Base-by-base conservation (phyloP, 805 yeast genomes). In the Scheffersomyces coipomensis region DNA sequence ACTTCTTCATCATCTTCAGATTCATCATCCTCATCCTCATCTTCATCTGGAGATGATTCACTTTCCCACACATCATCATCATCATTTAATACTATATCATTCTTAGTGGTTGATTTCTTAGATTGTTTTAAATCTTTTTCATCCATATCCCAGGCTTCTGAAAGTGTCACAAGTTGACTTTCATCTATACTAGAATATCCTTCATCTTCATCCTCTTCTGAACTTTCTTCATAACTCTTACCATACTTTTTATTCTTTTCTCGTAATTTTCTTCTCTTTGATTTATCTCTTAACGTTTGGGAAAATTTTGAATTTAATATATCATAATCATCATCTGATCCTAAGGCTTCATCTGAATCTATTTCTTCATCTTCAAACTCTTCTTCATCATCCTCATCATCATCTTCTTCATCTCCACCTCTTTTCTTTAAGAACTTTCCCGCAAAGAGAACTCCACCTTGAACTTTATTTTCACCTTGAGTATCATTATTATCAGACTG, bases 111-210 rank as follows among this genome's bases (percentile, higher is more conserved):
- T 41, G 48, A 44, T 15, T 34, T 42, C 26, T 37, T 21, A 29
- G 53, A 44, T 33, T 50, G 54, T 30, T 56, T 55, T 37, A 55
- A 46, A 43, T 77, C 83, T 21, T 58, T 64, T 23, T 82, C 88
- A 56, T 87, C 93, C 62, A 79, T 61, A 54, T 85, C 97, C 96
- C 96, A 88, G 3, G 87, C 89, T 49, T 83, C 89, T n/a, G 95
- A 84, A 29, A 89, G 68, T 0, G 95, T 78, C 43, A 85, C 74
- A 38, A 89, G 71, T 48, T 88, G 85, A 22, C 62, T 68, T 55
- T 88, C 96, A 51, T 88, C 96, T 31, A 85, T 71, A 53, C 90
- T 82, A 19, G 76, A 76, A 54, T 86, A 85, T 10, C 78, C 91
- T 4, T 69, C 78, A n/a, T 76, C 82, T 13, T 72, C 80, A 10